Percentiles rank a stretch among this genome's conserved stretches.
phyloP scores from a whole-genome alignment of 352 stramenopile species.

The Phytophthora pisi region DNA sequence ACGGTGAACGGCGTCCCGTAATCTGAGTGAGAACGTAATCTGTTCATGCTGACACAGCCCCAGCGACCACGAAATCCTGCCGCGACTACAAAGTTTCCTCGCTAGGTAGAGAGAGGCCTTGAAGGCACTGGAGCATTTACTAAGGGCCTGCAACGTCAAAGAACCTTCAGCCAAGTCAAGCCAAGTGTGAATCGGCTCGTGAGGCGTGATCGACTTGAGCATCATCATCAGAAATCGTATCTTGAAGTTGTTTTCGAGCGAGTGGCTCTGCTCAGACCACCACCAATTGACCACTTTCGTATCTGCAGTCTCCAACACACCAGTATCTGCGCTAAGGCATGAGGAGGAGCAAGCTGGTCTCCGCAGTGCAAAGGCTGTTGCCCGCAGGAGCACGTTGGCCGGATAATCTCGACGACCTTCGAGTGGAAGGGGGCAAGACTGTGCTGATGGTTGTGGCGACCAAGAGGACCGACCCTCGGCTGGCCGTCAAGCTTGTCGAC shows the following conservation, averaged over 20 bases:
- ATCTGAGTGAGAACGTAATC: neutral
- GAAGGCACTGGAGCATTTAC: too few species aligned
- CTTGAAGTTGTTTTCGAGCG: neutral
- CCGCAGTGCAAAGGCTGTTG: constrained; percentile 4
- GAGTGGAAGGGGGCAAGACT: constrained; percentile 12
- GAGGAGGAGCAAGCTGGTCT: constrained; percentile 6
- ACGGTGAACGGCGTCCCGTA: too few species aligned
- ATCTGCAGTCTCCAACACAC: neutral
- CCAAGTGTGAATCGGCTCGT: neutral
- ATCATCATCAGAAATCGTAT: constrained; percentile 7
- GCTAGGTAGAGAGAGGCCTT: too few species aligned
- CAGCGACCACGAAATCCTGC: neutral
- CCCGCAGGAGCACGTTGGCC: constrained; percentile 6
- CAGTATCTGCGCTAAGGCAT: constrained; percentile 1
- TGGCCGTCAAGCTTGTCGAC: constrained; percentile 22
- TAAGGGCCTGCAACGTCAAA: neutral
- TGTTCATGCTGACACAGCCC: neutral
- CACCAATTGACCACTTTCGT: neutral
- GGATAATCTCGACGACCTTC: neutral
- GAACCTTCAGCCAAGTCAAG: neutral
- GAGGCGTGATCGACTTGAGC: neutral
- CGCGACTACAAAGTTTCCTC: too few species aligned
- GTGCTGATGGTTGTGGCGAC: constrained; percentile 18
- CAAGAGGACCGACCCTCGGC: neutral
- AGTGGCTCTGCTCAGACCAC: neutral